Conservation (phyloP, 352 stramenopile species). For the Globisporangium polare region DNA sequence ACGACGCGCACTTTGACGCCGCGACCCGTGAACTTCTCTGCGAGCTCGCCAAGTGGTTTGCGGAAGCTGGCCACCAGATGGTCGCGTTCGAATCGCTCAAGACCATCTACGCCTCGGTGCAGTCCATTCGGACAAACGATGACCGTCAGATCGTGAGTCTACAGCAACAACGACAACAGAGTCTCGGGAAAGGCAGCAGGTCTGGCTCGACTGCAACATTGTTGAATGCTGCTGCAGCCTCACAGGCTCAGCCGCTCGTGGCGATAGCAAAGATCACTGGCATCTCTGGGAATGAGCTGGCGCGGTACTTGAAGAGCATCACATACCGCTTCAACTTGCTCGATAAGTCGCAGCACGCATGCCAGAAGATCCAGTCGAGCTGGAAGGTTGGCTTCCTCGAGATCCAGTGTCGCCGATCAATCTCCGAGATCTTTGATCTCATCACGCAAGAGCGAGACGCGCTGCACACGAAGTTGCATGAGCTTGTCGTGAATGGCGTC, state of each 20-base stretch:
- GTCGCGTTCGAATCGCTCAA: constrained; percentile 52
- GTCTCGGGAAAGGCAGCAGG: neutral
- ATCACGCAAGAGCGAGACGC: constrained; percentile 45
- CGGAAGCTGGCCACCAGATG: constrained; percentile 49
- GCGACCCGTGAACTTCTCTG: constrained; percentile 27
- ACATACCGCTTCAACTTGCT: constrained; percentile 31
- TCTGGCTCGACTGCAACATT: neutral
- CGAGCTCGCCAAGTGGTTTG: constrained; percentile 41
- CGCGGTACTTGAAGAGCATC: constrained; percentile 39
- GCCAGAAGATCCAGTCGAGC: constrained; percentile 60
- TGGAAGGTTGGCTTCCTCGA: constrained; percentile 76
- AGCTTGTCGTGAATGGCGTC: constrained; percentile 32
- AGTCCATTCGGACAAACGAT: constrained; percentile 20
- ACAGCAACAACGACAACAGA: neutral
- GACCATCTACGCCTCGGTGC: constrained; percentile 42
- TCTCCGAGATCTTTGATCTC: constrained; percentile 57
- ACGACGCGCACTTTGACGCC: constrained; percentile 35
- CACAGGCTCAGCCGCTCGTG: neutral
- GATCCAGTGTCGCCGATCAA: constrained; percentile 58
- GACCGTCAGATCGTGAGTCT: neutral
- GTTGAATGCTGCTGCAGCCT: neutral
- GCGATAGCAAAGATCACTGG: constrained; percentile 29
- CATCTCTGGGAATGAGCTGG: constrained; percentile 34
- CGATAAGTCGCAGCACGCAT: constrained; percentile 51
- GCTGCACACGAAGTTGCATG: constrained; percentile 35